These are phyloP conservation scores for Arthrinium phaeospermum DNA, from an alignment of 2,329 filamentous ascomycete species.

Conservation along the genomic window DNA sequence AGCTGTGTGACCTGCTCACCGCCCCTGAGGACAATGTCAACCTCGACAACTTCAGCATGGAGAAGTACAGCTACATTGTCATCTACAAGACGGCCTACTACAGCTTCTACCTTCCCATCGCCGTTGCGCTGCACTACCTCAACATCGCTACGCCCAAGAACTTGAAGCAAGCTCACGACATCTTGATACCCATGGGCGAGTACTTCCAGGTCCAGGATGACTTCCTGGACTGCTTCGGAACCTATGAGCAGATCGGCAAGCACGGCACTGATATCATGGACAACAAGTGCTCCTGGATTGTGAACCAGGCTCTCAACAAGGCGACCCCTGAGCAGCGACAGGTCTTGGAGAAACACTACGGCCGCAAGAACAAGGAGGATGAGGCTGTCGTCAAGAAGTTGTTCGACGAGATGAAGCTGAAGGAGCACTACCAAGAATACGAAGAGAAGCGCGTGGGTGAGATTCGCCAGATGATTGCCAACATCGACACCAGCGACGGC, in stretches of 20 bases:
- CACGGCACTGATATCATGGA: slow-evolving; percentile 99
- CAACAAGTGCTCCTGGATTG: slow-evolving; percentile 99
- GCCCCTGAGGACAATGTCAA: slow-evolving; percentile 93
- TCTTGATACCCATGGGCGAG: slow-evolving; percentile 95
- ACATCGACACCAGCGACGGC: slow-evolving; percentile 84
- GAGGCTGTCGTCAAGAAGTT: slow-evolving; percentile 89
- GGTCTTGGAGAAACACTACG: slow-evolving; percentile 91
- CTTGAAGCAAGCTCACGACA: slow-evolving; percentile 86
- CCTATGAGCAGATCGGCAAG: slow-evolving; percentile 93
- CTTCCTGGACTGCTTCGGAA: slow-evolving; percentile 97
- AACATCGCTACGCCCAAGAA: slow-evolving; percentile 86
- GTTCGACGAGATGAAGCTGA: slow-evolving; percentile 83
- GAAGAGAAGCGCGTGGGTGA: slow-evolving; percentile 87
- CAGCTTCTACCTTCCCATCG: slow-evolving; percentile 97
- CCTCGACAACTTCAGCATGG: slow-evolving; percentile 91
- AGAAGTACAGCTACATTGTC: slow-evolving; percentile 98
- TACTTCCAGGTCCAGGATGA: slow-evolving; percentile 99
- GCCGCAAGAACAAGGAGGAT: slow-evolving; percentile 82
- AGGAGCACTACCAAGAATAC: slow-evolving; percentile 84
- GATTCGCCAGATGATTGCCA: slow-evolving; percentile 74
- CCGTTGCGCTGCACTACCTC: slow-evolving; percentile 84
- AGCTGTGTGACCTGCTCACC: slow-evolving; percentile 92
- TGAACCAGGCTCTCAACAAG: slow-evolving; percentile 89
- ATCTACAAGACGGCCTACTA: slow-evolving; percentile 99
- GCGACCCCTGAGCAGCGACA: slow-evolving; percentile 85